phyloP scores from a whole-genome alignment of 169 alveolate genomes.

The Perkinsus chesapeaki region DNA sequence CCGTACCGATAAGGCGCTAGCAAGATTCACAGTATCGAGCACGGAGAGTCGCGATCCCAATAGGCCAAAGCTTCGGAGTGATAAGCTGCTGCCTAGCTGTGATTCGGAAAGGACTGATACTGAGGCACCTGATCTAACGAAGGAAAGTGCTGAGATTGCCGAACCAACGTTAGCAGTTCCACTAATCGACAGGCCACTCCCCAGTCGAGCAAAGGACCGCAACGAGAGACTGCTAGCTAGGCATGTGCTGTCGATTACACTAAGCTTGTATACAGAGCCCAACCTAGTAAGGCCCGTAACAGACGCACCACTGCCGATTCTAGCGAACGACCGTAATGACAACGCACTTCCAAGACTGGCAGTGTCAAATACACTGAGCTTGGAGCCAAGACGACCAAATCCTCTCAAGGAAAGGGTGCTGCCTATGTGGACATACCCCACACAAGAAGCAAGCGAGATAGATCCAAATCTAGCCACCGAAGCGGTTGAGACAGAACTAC shows the following conservation, averaged over 20 bases:
- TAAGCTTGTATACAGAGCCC: neutral
- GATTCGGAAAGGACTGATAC: neutral
- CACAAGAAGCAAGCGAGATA: neutral
- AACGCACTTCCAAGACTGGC: neutral
- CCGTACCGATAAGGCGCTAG: constrained; percentile 3
- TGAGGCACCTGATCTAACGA: neutral
- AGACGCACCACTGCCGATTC: neutral
- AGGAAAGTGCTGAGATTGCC: neutral
- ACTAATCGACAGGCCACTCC: neutral
- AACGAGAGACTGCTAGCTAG: neutral
- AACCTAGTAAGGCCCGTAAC: neutral
- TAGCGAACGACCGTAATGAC: neutral
- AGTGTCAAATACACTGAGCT: neutral
- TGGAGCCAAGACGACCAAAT: neutral
- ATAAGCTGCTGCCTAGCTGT: neutral
- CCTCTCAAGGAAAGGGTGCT: neutral
- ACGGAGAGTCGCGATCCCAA: neutral
- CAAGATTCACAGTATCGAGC: neutral
- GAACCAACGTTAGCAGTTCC: neutral
- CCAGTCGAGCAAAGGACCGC: neutral
- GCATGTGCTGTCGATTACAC: neutral
- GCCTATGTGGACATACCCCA: neutral
- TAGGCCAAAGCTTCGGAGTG: neutral
- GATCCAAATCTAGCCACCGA: neutral
- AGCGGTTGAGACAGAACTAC: neutral